phyloP scores from a whole-genome alignment of 176 grass and related monocot species.

The Rhynchospora tenuis region DNA sequence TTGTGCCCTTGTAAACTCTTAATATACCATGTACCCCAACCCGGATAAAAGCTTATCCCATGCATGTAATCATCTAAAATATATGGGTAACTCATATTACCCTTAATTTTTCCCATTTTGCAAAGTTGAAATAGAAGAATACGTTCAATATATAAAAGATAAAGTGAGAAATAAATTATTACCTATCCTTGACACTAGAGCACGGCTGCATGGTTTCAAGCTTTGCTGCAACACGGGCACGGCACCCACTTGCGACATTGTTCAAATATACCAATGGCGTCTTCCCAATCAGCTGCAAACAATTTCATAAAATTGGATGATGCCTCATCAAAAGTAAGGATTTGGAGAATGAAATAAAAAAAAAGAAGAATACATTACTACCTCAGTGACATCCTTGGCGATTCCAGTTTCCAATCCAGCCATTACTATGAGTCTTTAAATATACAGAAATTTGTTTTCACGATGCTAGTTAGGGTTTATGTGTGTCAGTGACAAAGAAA shows the following conservation, averaged over 20 bases:
- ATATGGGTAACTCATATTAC: too few relatives aligned
- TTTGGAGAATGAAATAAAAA: not conserved
- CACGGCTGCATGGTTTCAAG: conserved; percentile 51
- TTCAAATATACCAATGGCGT: conserved; percentile 51
- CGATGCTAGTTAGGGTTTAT: too few relatives aligned
- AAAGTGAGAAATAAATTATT: not conserved
- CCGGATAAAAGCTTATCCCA: too few relatives aligned
- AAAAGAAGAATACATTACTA: not conserved
- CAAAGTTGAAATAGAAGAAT: not conserved
- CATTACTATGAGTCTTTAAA: conserved; percentile 1
- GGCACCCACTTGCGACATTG: conserved; percentile 35
- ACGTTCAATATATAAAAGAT: not conserved
- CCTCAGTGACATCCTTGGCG: conserved; percentile 41
- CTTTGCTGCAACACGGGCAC: conserved; percentile 39
- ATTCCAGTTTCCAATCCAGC: conserved; percentile 15
- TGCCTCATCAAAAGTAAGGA: not conserved
- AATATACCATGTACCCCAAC: too few relatives aligned
- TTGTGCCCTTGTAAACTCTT: not conserved
- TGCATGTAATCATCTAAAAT: too few relatives aligned
- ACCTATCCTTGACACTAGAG: conserved; percentile 56
- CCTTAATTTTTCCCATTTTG: too few relatives aligned
- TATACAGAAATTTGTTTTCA: too few relatives aligned
- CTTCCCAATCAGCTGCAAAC: conserved; percentile 39
- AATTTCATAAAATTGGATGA: not conserved
- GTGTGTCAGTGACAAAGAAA: too few relatives aligned